Evolutionary conservation across 352 stramenopile genomes (phyloP), one percentile per base, ranked within the genome.

Genomic region (Phytophthora niederhauseri): DNA sequence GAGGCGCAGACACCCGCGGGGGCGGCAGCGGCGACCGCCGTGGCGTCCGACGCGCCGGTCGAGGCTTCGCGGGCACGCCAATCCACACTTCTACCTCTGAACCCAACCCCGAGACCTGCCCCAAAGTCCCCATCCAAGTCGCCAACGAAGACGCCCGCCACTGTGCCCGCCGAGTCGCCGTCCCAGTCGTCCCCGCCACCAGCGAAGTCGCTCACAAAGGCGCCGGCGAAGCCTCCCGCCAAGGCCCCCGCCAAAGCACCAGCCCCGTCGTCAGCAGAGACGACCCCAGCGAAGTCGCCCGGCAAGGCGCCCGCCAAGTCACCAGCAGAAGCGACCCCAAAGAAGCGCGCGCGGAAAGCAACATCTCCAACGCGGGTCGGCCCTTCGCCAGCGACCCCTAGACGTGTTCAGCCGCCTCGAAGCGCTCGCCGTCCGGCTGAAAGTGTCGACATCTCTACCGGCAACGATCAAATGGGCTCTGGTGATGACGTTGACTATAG

Each of bases 161-260:
- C 55, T 26, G 8, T 45, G 28, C 17, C 26, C 28, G 17, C 57
- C n/a, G 56, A 46, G 43, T 20, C 54, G 2, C 20, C 20, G 46
- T 28, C 26, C 26, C 26, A 52, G 46, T 7, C 46, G 4, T 8
- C 57, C 2, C n/a, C n/a, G n/a, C n/a, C n/a, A n/a, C n/a, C n/a
- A n/a, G n/a, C n/a, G n/a, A n/a, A n/a, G 45, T 11, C 28, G 49
- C 55, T 26, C 28, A 17, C 57, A 8, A 64, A 46, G 43, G 11
- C 54, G 2, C 20, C 31, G 31, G 31, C 31, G 7, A 38, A 38
- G 6, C 4, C 31, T 9, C 31, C 31, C 7, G 31, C 7, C 31
- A 38, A 38, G 31, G 8, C 31, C 1, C 31, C 31, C 1, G 31
- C 7, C 7, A 38, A 38, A 12, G 11, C 7, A 38, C 31, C 31